Evolutionary conservation across 441 rosid genomes (phyloP), one percentile per base, ranked within the genome.

Genomic region (Populus hybrid): DNA sequence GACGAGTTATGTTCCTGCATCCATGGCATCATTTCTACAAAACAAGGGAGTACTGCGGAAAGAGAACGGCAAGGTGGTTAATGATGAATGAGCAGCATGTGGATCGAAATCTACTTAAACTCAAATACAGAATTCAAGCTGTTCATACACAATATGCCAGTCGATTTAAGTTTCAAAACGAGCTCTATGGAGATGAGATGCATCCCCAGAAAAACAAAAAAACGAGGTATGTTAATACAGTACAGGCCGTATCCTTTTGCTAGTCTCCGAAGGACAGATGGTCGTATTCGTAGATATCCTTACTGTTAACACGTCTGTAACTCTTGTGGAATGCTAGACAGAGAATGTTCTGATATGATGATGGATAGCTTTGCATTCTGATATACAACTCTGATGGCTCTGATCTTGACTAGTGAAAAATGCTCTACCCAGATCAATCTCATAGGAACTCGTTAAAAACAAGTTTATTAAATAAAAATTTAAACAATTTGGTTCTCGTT

Each of bases 1-100:
- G 83, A 46, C 67, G 70, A 80, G 83, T 75, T 77, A 76, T 75
- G 86, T 85, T 63, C 89, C 89, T 53, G 72, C 83, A 67, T 72
- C 84, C 0, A 32, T 82, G 38, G 14, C 69, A 46, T 73, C 84
- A 12, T 79, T 71, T 76, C 75, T 83, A n/a, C 70, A 21, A 40
- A 80, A 75, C 35, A 19, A 34, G 42, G 42, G 59, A 65, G 69
- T 26, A 34, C 68, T 78, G 84, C 78, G 75, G 7, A 69, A 67
- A 66, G 53, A 61, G 35, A 75, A 64, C 59, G 77, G n/a, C 76
- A 64, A 23, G 21, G 11, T 14, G 59, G 69, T 21, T 57, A 79
- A 70, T 53, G 46, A 76, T 38, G 16, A 75, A 65, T 67, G 73
- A 11, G 70, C 42, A 36, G 28, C 32, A 5, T 14, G 18, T 53